phyloP scores from a whole-genome alignment of 306 rosid genomes.

The Vicia faba region DNA sequence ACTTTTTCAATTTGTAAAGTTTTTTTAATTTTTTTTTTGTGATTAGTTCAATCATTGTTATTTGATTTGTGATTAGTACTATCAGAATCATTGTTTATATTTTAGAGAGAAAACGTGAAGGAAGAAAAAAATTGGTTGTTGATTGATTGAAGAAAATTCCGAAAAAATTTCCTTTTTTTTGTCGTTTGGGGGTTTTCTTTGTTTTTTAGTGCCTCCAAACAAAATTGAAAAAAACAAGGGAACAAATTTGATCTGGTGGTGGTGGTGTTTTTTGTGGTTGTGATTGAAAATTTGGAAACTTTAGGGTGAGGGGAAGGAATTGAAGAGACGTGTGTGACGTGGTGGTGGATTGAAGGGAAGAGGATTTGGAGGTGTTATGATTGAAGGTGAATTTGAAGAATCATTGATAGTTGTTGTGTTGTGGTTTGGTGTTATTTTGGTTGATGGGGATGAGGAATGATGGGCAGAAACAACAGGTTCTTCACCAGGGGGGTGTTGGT shows the following conservation, averaged over 20 bases:
- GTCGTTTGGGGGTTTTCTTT: constrained; percentile 17
- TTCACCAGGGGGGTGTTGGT: constrained; percentile 49
- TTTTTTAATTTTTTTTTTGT: constrained; percentile 12
- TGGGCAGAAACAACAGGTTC: constrained; percentile 65
- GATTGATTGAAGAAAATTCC: constrained; percentile 16
- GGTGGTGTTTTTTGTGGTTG: constrained; percentile 40
- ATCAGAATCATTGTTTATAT: constrained; percentile 22
- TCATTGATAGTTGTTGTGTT: constrained; percentile 43
- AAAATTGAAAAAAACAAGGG: constrained; percentile 11
- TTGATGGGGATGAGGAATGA: constrained; percentile 90
- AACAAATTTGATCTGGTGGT: constrained; percentile 35
- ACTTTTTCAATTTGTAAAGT: constrained; percentile 16
- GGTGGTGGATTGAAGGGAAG: constrained; percentile 43
- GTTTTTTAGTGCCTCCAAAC: constrained; percentile 29
- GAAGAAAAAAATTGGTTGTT: not conserved
- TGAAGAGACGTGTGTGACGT: not conserved
- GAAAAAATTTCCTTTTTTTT: constrained; percentile 23
- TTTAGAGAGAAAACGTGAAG: not conserved
- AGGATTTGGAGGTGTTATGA: constrained; percentile 68
- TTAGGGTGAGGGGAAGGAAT: constrained; percentile 34
- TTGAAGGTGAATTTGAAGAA: constrained; percentile 57
- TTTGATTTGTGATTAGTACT: constrained; percentile 35
- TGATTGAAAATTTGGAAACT: constrained; percentile 50
- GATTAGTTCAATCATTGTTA: constrained; percentile 34
- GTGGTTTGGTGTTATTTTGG: constrained; percentile 51